These are phyloP conservation scores for Chalciporus sphaerocephalus DNA, from an alignment of 768 basidiomycete genomes.

Conservation along the genomic window DNA sequence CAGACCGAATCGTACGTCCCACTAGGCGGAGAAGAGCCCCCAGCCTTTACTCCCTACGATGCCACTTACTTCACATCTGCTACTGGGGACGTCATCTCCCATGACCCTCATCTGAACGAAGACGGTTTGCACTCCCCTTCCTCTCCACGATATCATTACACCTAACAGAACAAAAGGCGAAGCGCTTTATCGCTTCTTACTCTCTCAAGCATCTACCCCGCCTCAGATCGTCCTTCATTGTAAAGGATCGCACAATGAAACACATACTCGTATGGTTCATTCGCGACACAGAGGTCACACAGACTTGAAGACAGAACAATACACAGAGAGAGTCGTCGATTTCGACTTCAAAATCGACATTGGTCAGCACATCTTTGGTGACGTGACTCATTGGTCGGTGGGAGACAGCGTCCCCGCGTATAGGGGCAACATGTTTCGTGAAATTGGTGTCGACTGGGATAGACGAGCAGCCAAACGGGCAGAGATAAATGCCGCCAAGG, in stretches of 20 bases:
- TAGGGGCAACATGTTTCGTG: slow-evolving; percentile 56
- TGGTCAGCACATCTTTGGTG: slow-evolving; percentile 37
- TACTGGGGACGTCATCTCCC: slow-evolving; percentile 56
- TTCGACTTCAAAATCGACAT: slow-evolving; percentile 68
- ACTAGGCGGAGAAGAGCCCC: slow-evolving; percentile 48
- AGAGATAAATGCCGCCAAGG: slow-evolving; percentile 41
- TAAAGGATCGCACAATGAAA: slow-evolving; percentile 55
- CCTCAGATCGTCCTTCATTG: slow-evolving; percentile 48
- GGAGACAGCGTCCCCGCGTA: slow-evolving; percentile 62
- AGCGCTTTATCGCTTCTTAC: slow-evolving; percentile 69
- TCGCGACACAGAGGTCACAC: slow-evolving; percentile 33
- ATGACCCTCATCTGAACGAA: slow-evolving; percentile 63
- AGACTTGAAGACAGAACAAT: slow-evolving; percentile 41
- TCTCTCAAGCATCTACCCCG: slow-evolving; percentile 45
- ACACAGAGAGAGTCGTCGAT: slow-evolving; percentile 58
- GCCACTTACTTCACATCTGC: slow-evolving; percentile 53
- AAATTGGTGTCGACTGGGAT: slow-evolving; percentile 42
- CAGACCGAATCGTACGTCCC: slow-evolving; percentile 19
- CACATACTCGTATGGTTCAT: slow-evolving; percentile 43
- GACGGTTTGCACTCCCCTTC: slow-evolving; percentile 42
- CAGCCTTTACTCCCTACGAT: slow-evolving; percentile 57
- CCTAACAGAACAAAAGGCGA: slow-evolving; percentile 44
- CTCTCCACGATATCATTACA: neutral
- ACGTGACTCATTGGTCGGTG: slow-evolving; percentile 53
- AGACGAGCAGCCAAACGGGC: slow-evolving; percentile 39